Evolutionary conservation across 805 yeast species (phyloP), one percentile per base, ranked within the genome.

Genomic region (Candida schatavii): DNA sequence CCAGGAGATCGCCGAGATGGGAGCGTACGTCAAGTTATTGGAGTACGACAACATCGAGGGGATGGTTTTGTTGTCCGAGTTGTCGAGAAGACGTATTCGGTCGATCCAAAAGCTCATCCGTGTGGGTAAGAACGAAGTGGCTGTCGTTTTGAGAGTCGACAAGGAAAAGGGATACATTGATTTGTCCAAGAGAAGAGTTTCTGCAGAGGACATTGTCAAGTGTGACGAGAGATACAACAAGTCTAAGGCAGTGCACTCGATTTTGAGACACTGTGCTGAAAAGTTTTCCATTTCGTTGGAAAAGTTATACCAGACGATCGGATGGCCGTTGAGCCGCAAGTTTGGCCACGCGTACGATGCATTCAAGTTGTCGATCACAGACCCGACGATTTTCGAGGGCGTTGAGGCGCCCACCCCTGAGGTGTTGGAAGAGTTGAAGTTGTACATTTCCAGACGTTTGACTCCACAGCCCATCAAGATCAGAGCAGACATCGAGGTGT

Each of bases 1-100:
- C 54, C 95, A 87, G 67, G 95, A 87, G 65, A 93, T 93, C 56
- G 99, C 98, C 53, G 99, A 93, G 68, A 93, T 93, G 99, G 99
- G 99, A 46, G 99, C 99, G 11, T 93, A 93, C 66, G 96, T 93
- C 50, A 91, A 89, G 67, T 77, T 93, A 51, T 77, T 93, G 50
- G 99, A 93, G 70, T 93, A 93, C 62, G 98, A 93, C 70, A 93
- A 91, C 65, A 91, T 93, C 61, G 99, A 93, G 70, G 99, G 99
- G 59, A 93, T 93, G 99, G 96, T 93, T 44, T 75, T 93, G 51
- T 78, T 93, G 57, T 85, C 96, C 32, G 99, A 93, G 72, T 78
- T 93, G 55, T 90, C 98, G 28, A 87, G 99, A 80, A 88, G 99
- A 77, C 95, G 99, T 74, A 93, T 93, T 59, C 81, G 99, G 68